These are phyloP conservation scores for Phaeosphaeriaceae sp. DNA, from an alignment of 2,329 filamentous ascomycete species.

Conservation along the genomic window DNA sequence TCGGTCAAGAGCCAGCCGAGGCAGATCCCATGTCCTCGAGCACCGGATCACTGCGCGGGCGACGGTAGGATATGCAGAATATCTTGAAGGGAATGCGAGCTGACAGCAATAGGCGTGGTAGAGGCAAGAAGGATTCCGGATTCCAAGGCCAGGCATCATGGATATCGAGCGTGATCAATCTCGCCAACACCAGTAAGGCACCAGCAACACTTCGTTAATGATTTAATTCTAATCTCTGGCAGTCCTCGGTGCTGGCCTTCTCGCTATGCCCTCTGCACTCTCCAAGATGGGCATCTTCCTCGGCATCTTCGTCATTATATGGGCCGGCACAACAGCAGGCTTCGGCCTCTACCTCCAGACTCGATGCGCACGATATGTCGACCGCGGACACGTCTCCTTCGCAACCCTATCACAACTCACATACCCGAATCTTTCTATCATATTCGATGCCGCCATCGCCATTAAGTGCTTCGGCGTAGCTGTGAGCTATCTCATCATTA, in stretches of 20 bases:
- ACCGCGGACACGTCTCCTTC: constrained; percentile 87
- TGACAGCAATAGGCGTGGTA: constrained; percentile 56
- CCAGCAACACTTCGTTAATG: neutral
- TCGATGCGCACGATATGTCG: constrained; percentile 89
- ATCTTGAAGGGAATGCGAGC: constrained; percentile 17
- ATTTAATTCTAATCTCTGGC: constrained; percentile 20
- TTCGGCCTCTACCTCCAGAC: constrained; percentile 96
- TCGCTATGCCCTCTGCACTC: constrained; percentile 94
- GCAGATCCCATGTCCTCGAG: constrained; percentile 51
- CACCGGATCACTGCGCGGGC: constrained; percentile 48
- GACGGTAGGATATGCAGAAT: constrained; percentile 24
- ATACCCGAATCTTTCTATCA: constrained; percentile 92
- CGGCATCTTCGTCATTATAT: constrained; percentile 83
- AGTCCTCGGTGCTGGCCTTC: constrained; percentile 93
- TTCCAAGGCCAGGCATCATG: constrained; percentile 79
- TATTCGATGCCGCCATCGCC: constrained; percentile 95
- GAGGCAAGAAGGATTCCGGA: constrained; percentile 75
- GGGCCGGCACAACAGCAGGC: constrained; percentile 86
- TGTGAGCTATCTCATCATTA: constrained; percentile 97
- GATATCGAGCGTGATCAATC: constrained; percentile 90
- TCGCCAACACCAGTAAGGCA: constrained; percentile 88
- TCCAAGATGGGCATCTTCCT: constrained; percentile 94
- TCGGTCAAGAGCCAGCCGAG: constrained; percentile 48
- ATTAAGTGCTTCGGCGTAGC: constrained; percentile 98
- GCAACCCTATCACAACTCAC: constrained; percentile 97